phyloP scores from a whole-genome alignment of 2,329 filamentous ascomycete species.

The Pyrenophora tritici-repentis region DNA sequence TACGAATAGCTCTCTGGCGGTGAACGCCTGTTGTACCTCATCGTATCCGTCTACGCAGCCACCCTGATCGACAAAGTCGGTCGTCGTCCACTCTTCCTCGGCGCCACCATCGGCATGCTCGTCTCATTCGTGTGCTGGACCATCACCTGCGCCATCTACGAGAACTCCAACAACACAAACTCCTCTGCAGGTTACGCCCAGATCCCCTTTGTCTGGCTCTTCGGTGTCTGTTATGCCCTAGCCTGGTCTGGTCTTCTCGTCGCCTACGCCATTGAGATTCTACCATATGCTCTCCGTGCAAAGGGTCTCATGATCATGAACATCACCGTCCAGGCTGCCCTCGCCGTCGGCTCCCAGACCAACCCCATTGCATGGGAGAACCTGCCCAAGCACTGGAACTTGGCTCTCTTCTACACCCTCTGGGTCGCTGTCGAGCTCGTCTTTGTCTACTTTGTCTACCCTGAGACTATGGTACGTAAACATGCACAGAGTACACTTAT shows the following conservation, averaged over 20 bases:
- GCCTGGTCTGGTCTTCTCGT: constrained; percentile 64
- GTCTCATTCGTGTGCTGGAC: constrained; percentile 47
- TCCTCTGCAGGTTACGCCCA: constrained; percentile 51
- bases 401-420: constrained; percentile 68
- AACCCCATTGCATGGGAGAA: constrained; percentile 68
- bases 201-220: constrained; percentile 58
- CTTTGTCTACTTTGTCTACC: constrained; percentile 57
- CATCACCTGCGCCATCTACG: constrained; percentile 36
- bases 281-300: constrained; percentile 56
- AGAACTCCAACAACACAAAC: constrained; percentile 37
- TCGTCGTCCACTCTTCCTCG: constrained; percentile 62
- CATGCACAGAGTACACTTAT: not conserved
- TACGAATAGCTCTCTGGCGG: constrained; percentile 46
- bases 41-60: constrained; percentile 62
- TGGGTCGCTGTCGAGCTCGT: constrained; percentile 65
- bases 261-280: constrained; percentile 58
- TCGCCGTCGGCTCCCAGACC: constrained; percentile 65
- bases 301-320: constrained; percentile 63
- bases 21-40: constrained; percentile 63
- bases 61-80: constrained; percentile 61
- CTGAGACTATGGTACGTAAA: constrained; percentile 58
- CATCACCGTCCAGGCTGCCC: constrained; percentile 65
- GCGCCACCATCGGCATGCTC: constrained; percentile 45
- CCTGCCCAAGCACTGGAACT: constrained; percentile 62
- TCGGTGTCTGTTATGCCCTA: constrained; percentile 58